phyloP scores from a whole-genome alignment of 75 land plant species.

The Cryptomeria japonica region DNA sequence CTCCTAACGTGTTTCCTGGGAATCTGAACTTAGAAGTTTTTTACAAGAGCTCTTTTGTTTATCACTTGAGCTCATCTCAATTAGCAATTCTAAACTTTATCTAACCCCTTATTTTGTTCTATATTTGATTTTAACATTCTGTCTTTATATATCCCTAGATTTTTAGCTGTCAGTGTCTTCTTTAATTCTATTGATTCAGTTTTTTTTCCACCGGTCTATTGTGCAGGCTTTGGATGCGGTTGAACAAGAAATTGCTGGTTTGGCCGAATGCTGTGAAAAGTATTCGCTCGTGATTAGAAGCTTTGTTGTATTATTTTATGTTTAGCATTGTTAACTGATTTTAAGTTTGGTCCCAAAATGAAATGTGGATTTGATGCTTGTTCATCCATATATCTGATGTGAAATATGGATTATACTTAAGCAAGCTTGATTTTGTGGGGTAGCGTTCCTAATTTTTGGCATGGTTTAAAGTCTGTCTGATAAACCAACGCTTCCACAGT shows the following conservation, averaged over 20 bases:
- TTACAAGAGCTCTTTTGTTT: background rate
- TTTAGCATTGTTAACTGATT: background rate
- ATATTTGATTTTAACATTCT: background rate
- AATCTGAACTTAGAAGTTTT: no score
- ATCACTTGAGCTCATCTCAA: background rate
- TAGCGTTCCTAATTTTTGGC: background rate
- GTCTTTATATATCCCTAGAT: background rate
- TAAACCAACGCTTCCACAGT: background rate
- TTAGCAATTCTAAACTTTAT: background rate
- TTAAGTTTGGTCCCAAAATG: background rate
- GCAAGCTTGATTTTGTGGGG: background rate
- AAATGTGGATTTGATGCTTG: background rate
- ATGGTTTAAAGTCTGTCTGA: background rate
- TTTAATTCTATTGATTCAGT: background rate
- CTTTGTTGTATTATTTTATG: slow-evolving; percentile 5
- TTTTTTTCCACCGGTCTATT: background rate
- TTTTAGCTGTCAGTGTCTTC: background rate
- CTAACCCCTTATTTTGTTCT: background rate
- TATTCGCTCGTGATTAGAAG: slow-evolving; percentile 16
- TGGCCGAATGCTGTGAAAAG: slow-evolving; percentile 89
- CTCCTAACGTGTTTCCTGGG: no score
- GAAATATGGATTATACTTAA: slow-evolving; percentile 1
- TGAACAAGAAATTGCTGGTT: slow-evolving; percentile 77
- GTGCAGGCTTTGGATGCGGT: slow-evolving; percentile 86
- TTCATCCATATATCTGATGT: background rate